Evolutionary conservation across 2,329 filamentous ascomycete species (phyloP).

Genomic region (Fusarium sp.): DNA sequence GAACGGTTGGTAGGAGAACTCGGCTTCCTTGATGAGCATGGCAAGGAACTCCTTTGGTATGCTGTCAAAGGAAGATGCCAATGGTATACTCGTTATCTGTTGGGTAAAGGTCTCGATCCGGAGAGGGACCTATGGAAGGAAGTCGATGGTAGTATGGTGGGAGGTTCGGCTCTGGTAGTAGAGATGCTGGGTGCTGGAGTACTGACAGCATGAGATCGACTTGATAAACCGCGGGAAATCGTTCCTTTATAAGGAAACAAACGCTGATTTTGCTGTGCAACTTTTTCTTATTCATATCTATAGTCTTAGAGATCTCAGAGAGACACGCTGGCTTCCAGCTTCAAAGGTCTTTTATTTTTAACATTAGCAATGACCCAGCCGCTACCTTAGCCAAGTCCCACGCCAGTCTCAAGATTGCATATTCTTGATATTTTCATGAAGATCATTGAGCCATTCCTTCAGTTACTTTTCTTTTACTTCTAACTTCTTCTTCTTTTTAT

Average conservation of each 20-base stretch:
- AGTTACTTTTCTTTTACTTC: not conserved
- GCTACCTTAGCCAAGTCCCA: no score
- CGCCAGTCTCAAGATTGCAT: not conserved
- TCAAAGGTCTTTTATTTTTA: no score
- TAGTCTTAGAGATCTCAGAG: no score
- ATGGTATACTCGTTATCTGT: not conserved
- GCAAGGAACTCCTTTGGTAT: conserved; percentile 3
- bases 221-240: no score
- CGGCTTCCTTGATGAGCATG: not conserved
- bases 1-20: not conserved
- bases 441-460: not conserved
- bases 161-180: not conserved
- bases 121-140: not conserved
- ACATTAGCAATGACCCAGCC: no score
- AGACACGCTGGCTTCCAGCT: rapidly evolving
- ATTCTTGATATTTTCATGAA: not conserved
- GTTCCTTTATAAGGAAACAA: no score
- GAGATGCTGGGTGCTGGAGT: not conserved
- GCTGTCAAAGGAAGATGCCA: not conserved
- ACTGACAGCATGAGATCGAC: not conserved
- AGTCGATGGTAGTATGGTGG: not conserved
- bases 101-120: not conserved
- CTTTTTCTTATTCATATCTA: no score
- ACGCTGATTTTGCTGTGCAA: no score
- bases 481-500: not conserved